Evolutionary conservation across 2,329 filamentous ascomycete species (phyloP).

Genomic region (Diaporthe citriasiana): DNA sequence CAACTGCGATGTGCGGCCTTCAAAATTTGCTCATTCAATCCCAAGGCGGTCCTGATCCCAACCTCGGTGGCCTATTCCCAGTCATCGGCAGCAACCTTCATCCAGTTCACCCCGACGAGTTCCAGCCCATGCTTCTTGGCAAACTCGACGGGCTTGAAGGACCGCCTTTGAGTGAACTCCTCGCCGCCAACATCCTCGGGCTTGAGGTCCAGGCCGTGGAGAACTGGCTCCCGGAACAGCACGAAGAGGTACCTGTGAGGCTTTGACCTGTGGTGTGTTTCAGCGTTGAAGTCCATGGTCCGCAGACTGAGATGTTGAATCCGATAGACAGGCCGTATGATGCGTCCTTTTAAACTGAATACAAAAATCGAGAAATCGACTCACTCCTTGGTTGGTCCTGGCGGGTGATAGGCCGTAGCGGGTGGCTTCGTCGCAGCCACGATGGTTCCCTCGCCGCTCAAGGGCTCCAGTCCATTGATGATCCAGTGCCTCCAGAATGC

Average conservation of each 20-base stretch:
- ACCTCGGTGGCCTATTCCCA: conserved; percentile 49
- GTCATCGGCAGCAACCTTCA: conserved; percentile 60
- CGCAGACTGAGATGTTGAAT: background rate
- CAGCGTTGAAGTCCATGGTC: background rate
- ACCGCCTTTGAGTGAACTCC: conserved; percentile 60
- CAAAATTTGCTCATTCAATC: background rate
- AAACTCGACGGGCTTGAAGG: conserved; percentile 57
- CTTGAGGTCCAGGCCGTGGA: conserved; percentile 48
- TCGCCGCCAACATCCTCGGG: conserved; percentile 62
- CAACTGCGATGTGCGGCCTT: background rate
- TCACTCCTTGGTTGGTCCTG: conserved; percentile 62
- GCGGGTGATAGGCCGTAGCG: conserved; percentile 60
- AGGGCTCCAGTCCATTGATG: conserved; percentile 56
- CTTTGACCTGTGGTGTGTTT: conserved; percentile 53
- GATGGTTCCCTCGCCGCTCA: conserved; percentile 44
- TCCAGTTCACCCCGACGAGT: conserved; percentile 61
- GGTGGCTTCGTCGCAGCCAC: conserved; percentile 51
- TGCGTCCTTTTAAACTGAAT: background rate
- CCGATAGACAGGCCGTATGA: background rate
- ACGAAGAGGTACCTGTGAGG: conserved; percentile 64
- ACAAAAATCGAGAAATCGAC: conserved; percentile 45
- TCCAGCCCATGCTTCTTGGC: conserved; percentile 54
- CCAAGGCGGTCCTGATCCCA: background rate
- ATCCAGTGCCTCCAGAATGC: conserved; percentile 70
- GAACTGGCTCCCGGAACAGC: conserved; percentile 57